Conservation (phyloP, 805 yeast species). For the Blastobotrys peoriensis region DNA sequence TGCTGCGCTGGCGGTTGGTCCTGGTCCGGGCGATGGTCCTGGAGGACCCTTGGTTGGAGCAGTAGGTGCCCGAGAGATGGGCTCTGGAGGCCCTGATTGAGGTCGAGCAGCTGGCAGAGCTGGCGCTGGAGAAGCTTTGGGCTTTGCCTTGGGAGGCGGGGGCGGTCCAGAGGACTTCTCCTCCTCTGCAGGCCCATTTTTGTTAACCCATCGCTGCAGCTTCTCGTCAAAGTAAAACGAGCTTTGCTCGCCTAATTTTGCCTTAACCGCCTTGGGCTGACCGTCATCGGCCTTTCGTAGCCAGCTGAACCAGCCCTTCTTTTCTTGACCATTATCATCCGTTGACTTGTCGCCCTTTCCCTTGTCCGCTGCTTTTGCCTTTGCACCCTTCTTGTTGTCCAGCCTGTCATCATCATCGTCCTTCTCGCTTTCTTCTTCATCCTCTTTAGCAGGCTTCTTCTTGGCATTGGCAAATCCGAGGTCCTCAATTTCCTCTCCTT, state of each 20-base stretch:
- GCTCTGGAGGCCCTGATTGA: conserved; percentile 32
- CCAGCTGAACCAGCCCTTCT: conserved; percentile 53
- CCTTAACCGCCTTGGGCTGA: conserved; percentile 71
- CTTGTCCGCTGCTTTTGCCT: conserved; percentile 9
- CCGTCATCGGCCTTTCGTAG: conserved; percentile 47
- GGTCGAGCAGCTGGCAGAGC: conserved; percentile 8
- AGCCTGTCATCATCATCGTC: conserved; percentile 19
- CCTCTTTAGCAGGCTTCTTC: conserved; percentile 2
- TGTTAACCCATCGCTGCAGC: conserved; percentile 80
- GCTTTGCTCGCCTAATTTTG: conserved; percentile 77
- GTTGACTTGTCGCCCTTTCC: conserved; percentile 19
- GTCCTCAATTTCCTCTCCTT: conserved; percentile 19
- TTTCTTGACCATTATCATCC: conserved; percentile 24
- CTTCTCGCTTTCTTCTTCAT: conserved; percentile 14
- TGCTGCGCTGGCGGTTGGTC: conserved; percentile 10
- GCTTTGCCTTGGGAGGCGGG: conserved; percentile 52
- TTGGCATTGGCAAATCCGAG: conserved; percentile 12
- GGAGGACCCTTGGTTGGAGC: conserved; percentile 4
- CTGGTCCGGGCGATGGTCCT: conserved; percentile 26
- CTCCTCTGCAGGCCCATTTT: conserved; percentile 37
- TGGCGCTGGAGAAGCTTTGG: conserved; percentile 13
- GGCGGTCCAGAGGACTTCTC: conserved; percentile 57
- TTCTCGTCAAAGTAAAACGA: conserved; percentile 76
- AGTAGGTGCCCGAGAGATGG: conserved; percentile 4
- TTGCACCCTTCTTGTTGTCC: conserved; percentile 9